Evolutionary conservation across 306 rosid species (phyloP), one percentile per base, ranked within the genome.

Genomic region (Begonia peltatifolia): DNA sequence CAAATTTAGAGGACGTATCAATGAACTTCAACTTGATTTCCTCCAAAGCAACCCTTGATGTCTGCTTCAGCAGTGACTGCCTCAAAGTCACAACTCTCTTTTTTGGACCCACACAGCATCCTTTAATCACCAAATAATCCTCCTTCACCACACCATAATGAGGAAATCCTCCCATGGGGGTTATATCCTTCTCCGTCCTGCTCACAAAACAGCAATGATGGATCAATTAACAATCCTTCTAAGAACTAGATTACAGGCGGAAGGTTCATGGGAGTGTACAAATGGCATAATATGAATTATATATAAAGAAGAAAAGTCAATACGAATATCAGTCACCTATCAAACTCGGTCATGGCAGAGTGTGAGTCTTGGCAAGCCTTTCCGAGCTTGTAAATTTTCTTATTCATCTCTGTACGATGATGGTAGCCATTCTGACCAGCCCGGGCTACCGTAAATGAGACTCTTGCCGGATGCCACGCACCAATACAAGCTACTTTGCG

Each of bases 381-480:
- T 14, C 76, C 79, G 14, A 74, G 62, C 73, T 63, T 69, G 60
- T 62, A 74, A 18, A 74, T 14, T 55, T 74, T 74, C 64, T 74
- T 74, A 69, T 74, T 85, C 79, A 85, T 13, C 63, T 85, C 87
- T 7, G 92, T 85, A 0, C 87, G 59, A 67, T 85, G 92, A 30
- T 85, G 92, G 65, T 81, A 85, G 14, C 95, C 95, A 53, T 85
- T 85, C 66, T 85, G 95, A 36, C 95, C 95, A 63, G 92, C 95
- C 57, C 95, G 75, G 16, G 90, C 95, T 61, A 84, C 90, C 2
- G 95, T 84, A 67, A 81, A 84, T 0, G 90, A 84, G 46, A 84
- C 95, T 60, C 95, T 81, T 0, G 95, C 94, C 52, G 94, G 94
- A 69, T 84, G 94, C 90, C 95, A 85, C 9, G 95, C 95, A 51